These are phyloP conservation scores for Epichloe sp. DNA, from an alignment of 2,329 filamentous ascomycete genomes.

Conservation along the genomic window DNA sequence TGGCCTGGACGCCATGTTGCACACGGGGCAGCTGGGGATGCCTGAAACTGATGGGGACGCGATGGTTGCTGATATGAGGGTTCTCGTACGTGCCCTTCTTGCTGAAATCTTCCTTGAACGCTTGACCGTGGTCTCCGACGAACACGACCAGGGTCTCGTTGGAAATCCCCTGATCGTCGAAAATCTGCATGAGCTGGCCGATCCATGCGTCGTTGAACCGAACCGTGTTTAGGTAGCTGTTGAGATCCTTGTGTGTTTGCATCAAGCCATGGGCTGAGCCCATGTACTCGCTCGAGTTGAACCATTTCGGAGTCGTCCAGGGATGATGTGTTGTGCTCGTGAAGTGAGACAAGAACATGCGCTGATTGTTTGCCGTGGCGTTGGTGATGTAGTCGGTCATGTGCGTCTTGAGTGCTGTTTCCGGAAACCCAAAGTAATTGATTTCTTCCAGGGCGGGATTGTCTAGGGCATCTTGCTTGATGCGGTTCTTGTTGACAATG, in stretches of 20 bases:
- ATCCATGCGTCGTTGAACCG: conserved; percentile 20
- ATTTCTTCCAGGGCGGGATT: conserved; percentile 12
- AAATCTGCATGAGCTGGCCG: conserved; percentile 16
- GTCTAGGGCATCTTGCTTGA: conserved; percentile 3
- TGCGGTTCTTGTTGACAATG: conserved; percentile 8
- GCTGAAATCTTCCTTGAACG: conserved; percentile 17
- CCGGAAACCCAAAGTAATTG: conserved; percentile 20
- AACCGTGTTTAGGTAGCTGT: conserved; percentile 20
- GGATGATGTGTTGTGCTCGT: conserved; percentile 22
- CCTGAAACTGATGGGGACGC: conserved; percentile 19
- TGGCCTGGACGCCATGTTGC: conserved; percentile 14
- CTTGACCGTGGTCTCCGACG: conserved; percentile 23
- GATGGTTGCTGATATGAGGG: conserved; percentile 19
- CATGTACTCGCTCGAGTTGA: conserved; percentile 13
- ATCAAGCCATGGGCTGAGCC: conserved; percentile 6
- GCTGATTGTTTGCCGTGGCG: conserved; percentile 15
- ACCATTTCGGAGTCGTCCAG: conserved; percentile 14
- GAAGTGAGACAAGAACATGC: conserved; percentile 20
- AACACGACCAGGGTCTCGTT: conserved; percentile 22
- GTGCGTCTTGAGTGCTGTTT: conserved; percentile 17
- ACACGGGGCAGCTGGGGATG: conserved; percentile 20
- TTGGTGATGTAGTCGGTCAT: conserved; percentile 16
- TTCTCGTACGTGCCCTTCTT: conserved; percentile 19
- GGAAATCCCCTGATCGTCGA: conserved; percentile 19
- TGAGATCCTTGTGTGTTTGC: conserved; percentile 11